phyloP scores from a whole-genome alignment of 805 yeast species.

The Sugiyamaella qingdaonensis region DNA sequence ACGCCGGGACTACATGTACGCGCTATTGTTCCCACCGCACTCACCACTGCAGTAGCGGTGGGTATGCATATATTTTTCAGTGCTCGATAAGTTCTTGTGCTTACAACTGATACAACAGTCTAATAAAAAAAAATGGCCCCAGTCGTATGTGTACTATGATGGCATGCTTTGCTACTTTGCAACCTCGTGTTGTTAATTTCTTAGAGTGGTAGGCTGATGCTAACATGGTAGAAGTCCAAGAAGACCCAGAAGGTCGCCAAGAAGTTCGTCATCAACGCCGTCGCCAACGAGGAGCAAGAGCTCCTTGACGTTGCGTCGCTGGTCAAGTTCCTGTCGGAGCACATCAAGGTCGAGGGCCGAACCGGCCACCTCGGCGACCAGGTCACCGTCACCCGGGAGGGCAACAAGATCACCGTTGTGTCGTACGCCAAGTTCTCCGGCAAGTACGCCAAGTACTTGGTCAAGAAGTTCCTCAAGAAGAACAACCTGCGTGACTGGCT shows the following conservation, averaged over 20 bases:
- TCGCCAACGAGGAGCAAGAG: slow-evolving; percentile 94
- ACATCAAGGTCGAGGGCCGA: slow-evolving; percentile 97
- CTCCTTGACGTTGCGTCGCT: slow-evolving; percentile 97
- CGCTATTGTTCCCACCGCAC: neutral
- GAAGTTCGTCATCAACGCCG: slow-evolving; percentile 85
- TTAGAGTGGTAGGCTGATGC: slow-evolving; percentile 72
- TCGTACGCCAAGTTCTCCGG: slow-evolving; percentile 97
- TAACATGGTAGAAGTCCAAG: slow-evolving; percentile 56
- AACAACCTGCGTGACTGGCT: slow-evolving; percentile 99
- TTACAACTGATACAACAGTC: neutral
- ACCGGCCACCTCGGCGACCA: slow-evolving; percentile 96
- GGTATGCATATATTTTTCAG: too few relatives aligned
- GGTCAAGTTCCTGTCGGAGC: slow-evolving; percentile 97
- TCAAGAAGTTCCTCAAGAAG: slow-evolving; percentile 99
- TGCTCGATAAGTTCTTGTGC: too few relatives aligned
- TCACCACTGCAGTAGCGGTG: neutral
- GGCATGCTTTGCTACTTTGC: slow-evolving; percentile 40
- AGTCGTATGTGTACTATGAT: slow-evolving; percentile 60
- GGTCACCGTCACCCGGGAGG: slow-evolving; percentile 82
- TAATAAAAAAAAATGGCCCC: slow-evolving; percentile 67
- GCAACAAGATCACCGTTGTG: slow-evolving; percentile 84
- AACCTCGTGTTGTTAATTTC: slow-evolving; percentile 25
- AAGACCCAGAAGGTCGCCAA: slow-evolving; percentile 52
- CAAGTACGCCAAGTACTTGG: slow-evolving; percentile 98
- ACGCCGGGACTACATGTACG: neutral